Conservation (phyloP, 208 protist genomes). For the Jaenimonas drosophilae region DNA sequence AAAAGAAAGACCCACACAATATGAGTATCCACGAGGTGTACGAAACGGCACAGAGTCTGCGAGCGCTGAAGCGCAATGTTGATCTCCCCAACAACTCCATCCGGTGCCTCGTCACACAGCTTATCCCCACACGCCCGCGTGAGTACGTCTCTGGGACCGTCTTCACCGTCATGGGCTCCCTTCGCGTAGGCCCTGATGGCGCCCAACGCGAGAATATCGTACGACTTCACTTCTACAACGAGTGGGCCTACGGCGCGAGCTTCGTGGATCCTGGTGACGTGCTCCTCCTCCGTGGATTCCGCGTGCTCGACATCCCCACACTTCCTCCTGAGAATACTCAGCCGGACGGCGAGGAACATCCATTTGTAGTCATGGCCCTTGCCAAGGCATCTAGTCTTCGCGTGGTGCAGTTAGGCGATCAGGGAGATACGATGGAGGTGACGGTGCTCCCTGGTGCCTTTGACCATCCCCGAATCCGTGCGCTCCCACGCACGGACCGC, state of each 20-base stretch:
- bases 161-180: conserved; percentile 29
- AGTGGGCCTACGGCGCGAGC: conserved; percentile 49
- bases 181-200: conserved; percentile 4
- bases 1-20: too few species aligned
- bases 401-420: conserved; percentile 27
- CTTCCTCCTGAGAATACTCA: conserved; percentile 1
- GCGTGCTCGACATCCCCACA: conserved; percentile 13
- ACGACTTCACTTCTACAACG: conserved; percentile 56
- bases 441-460: conserved; percentile 27
- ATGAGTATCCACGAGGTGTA: conserved; percentile 25
- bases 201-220: conserved; percentile 10
- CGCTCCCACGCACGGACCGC: conserved; percentile 16
- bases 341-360: background rate
- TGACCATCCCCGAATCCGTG: conserved; percentile 32
- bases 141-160: conserved; percentile 48
- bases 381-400: conserved; percentile 18
- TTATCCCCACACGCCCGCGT: conserved; percentile 28
- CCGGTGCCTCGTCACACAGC: conserved; percentile 26
- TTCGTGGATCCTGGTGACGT: conserved; percentile 60
- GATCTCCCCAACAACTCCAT: conserved; percentile 17
- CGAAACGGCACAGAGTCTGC: conserved; percentile 28
- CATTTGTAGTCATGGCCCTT: conserved; percentile 30
- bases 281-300: conserved; percentile 31
- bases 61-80: conserved; percentile 11
- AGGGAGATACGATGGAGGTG: conserved; percentile 51